Evolutionary conservation across 164 flowering plant genomes (phyloP), one percentile per base, ranked within the genome.

Genomic region (Vitis vinifera): DNA sequence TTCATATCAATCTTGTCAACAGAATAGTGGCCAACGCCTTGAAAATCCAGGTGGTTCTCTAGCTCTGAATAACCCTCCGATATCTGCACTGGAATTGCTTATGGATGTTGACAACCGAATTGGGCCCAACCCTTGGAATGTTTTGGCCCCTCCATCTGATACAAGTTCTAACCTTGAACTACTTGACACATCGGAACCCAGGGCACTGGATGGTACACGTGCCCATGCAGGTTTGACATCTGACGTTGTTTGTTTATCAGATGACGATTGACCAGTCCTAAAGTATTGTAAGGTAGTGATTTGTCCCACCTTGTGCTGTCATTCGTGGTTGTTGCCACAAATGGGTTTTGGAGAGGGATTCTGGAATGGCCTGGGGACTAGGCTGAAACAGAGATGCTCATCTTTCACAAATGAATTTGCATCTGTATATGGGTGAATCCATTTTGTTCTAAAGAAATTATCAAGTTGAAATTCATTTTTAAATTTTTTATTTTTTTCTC

Each of bases 201-300:
- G 68, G 16, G 6, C 31, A 12, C 62, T 51, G 1, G 61, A 76
- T 67, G 50, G 61, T 11, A 30, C 49, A 30, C 59, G 27, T 14
- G 62, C 67, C 10, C 53, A 13, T n/a, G 12, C 76, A 11, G 73
- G 50, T 52, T 57, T 23, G 37, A 49, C 77, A 3, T 8, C 63
- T 10, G 72, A 78, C 6, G 66, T 87, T 13, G 89, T 89, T 62
- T 90, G 80, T 73, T 74, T 88, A 59, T 88, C 94, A 0, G 88
- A 84, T 73, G 91, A 88, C 73, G 92, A 88, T 52, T 83, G 78
- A 82, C 59, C 13, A 63, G 16, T 59, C 11, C 52, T 60, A 50
- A 47, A 59, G 7, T 30, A 14, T 16, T 59, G 16, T 31, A 49
- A 7, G 12, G 9, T 58, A 51, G 12, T 65, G 58, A 31, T 58